These are phyloP conservation scores for Carex myosuroides DNA, from an alignment of 176 grass and related monocot species.

Conservation along the genomic window DNA sequence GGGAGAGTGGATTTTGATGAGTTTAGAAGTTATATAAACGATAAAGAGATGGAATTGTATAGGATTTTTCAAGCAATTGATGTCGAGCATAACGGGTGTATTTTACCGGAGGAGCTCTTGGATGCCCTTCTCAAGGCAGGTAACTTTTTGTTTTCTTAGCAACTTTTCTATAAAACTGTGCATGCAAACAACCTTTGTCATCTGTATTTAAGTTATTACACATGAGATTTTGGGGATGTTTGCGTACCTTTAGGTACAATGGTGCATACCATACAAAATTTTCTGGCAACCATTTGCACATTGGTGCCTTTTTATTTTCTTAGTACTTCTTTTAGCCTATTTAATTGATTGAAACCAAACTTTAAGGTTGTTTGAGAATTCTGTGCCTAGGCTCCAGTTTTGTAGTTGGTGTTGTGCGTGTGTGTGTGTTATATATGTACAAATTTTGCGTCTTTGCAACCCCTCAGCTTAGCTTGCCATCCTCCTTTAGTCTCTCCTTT, in stretches of 20 bases:
- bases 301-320: not conserved
- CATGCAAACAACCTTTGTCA: not conserved
- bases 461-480: not conserved
- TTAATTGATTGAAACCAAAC: not conserved
- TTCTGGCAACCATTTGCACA: not conserved
- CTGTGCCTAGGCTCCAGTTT: not conserved
- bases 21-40: conserved; percentile 73
- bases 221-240: not conserved
- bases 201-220: not conserved
- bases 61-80: conserved; percentile 88
- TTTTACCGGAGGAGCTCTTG: conserved; percentile 77
- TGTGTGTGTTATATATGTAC: not conserved
- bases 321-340: not conserved
- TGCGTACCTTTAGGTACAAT: not conserved
- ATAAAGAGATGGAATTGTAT: conserved; percentile 85
- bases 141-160: conserved; percentile 31
- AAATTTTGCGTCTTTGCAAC: not conserved
- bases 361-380: not conserved
- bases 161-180: not conserved
- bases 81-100: conserved; percentile 91
- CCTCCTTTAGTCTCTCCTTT: not conserved
- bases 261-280: not conserved
- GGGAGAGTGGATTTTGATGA: conserved; percentile 70
- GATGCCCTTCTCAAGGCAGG: conserved; percentile 84
- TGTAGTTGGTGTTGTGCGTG: not conserved